A percentile compares a stretch with the other conserved stretches of the same genome.
phyloP scores from a whole-genome alignment of 2,329 filamentous ascomycete genomes.

The Sporothrix protearum region DNA sequence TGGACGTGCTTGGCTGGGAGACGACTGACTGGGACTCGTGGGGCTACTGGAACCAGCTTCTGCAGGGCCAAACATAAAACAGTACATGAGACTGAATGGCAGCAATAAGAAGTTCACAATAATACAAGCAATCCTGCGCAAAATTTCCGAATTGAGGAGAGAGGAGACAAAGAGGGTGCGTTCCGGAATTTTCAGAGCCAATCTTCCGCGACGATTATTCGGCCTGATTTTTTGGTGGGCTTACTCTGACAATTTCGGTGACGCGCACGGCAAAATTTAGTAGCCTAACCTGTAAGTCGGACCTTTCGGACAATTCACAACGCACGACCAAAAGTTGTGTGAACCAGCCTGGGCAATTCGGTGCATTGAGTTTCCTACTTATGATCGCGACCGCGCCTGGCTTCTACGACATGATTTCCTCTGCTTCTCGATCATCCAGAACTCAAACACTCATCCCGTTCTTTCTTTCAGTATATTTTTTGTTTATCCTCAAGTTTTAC shows the following conservation, averaged over 20 bases:
- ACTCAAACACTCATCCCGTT: background rate
- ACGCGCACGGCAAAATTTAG: background rate
- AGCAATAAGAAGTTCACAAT: too few species aligned
- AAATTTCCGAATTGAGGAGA: background rate
- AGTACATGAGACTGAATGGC: background rate
- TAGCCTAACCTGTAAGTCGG: background rate
- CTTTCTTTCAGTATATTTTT: background rate
- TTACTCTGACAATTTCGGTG: background rate
- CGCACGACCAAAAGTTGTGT: background rate
- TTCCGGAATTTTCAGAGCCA: background rate
- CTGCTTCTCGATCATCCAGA: background rate
- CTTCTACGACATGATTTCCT: background rate
- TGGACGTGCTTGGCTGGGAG: slow-evolving; percentile 24
- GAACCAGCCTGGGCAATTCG: background rate
- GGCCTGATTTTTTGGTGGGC: background rate
- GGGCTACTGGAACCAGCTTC: slow-evolving; percentile 26
- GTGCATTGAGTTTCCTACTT: background rate
- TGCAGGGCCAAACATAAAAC: background rate
- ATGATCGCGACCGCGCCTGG: background rate
- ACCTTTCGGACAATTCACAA: background rate
- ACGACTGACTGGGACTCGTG: slow-evolving; percentile 26
- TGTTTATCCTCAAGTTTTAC: background rate
- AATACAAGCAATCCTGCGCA: background rate
- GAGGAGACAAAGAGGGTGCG: background rate
- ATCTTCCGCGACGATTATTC: background rate